Evolutionary conservation across 331 rosid species (phyloP).

Genomic region (Dryas integrifolia): DNA sequence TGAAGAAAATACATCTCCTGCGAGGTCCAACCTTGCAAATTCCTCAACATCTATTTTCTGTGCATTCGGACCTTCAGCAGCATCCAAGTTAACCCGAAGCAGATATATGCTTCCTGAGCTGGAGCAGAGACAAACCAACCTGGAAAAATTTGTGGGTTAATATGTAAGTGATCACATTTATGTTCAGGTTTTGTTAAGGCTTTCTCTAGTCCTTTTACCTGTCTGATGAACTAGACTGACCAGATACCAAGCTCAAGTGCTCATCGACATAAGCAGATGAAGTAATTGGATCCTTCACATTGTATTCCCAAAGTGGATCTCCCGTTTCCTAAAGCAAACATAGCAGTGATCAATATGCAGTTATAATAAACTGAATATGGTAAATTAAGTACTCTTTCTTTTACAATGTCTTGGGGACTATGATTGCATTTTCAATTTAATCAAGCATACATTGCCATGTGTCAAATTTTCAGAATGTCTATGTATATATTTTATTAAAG

Average conservation of each 20-base stretch:
- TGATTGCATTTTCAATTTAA: not conserved
- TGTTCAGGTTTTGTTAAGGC: not conserved
- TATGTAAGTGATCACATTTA: not conserved
- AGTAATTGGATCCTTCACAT: slow-evolving; percentile 74
- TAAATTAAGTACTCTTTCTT: not conserved
- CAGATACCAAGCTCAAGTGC: slow-evolving; percentile 48
- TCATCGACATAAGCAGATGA: slow-evolving; percentile 84
- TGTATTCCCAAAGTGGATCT: slow-evolving; percentile 60
- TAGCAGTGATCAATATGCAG: slow-evolving; percentile 6
- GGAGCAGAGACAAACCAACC: slow-evolving; percentile 71
- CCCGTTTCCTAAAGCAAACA: slow-evolving; percentile 58
- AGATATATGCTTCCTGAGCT: slow-evolving; percentile 70
- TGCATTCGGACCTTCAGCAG: slow-evolving; percentile 11
- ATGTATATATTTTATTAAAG: too few relatives aligned
- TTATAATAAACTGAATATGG: not conserved
- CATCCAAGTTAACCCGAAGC: slow-evolving; percentile 44
- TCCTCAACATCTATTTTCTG: slow-evolving; percentile 45
- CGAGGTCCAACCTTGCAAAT: slow-evolving; percentile 50
- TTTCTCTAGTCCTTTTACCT: slow-evolving; percentile 43
- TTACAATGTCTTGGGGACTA: not conserved
- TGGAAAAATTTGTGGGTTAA: slow-evolving; percentile 25
- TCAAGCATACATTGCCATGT: not conserved
- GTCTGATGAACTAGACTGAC: slow-evolving; percentile 41
- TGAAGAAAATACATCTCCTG: slow-evolving; percentile 79
- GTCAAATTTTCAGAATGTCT: not conserved